phyloP scores from a whole-genome alignment of 2,329 filamentous ascomycete species.

The Diaporthe sp. region DNA sequence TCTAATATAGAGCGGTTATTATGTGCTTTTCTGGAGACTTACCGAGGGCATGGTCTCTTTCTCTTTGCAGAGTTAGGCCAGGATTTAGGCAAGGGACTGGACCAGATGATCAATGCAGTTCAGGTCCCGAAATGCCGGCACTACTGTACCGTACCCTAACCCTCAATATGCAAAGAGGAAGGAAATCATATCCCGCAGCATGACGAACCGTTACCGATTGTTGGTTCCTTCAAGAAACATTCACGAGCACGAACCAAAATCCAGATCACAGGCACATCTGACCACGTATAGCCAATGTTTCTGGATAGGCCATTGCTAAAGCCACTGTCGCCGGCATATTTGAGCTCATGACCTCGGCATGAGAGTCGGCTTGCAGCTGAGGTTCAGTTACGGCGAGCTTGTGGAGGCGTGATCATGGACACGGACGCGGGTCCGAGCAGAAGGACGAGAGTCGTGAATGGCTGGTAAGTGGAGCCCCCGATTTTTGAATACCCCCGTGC shows the following conservation, averaged over 20 bases:
- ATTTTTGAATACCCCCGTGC: neutral
- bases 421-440: neutral
- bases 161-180: neutral
- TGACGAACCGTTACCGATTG: neutral
- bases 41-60: too few species aligned
- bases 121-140: neutral
- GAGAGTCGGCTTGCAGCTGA: neutral
- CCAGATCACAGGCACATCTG: neutral
- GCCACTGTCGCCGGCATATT: too few species aligned
- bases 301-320: fast-evolving
- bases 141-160: neutral
- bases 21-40: too few species aligned
- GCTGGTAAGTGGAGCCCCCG: neutral
- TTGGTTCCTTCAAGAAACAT: neutral
- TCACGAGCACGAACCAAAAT: neutral
- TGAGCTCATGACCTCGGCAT: neutral
- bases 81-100: neutral
- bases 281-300: neutral
- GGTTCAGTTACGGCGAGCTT: neutral
- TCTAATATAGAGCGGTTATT: too few species aligned
- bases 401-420: neutral
- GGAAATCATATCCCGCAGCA: neutral
- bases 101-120: neutral
- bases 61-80: too few species aligned
- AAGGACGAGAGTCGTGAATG: slow-evolving; percentile 9